Conservation (phyloP, 495 filamentous ascomycete genomes). For the Penicillium coffeae region DNA sequence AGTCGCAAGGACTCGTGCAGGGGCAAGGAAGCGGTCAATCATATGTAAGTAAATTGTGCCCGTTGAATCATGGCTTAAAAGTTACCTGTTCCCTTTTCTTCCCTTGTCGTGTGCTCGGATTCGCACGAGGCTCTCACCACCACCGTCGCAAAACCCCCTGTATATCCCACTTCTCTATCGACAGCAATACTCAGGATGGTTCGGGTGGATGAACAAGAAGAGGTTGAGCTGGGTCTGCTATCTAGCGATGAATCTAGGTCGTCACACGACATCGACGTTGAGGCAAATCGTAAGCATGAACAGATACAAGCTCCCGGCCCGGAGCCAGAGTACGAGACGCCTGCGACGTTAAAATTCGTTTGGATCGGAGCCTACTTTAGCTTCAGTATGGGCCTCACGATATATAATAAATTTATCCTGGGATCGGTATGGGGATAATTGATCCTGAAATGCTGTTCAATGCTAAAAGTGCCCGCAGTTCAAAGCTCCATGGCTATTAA, state of each 20-base stretch:
- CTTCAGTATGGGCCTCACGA: constrained; percentile 15
- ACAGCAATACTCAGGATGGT: constrained; percentile 3
- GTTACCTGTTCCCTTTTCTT: too few species aligned
- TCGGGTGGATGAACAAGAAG: constrained; percentile 5
- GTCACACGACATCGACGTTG: constrained; percentile 3
- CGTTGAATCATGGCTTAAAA: too few species aligned
- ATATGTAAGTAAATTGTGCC: too few species aligned
- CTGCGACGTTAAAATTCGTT: constrained; percentile 13
- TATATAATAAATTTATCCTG: constrained; percentile 17
- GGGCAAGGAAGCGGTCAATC: not conserved
- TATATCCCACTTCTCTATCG: not conserved
- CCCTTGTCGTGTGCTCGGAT: not conserved
- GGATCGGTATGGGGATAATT: constrained; percentile 8
- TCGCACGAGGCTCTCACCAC: not conserved
- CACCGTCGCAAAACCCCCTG: too few species aligned
- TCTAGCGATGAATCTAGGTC: constrained; percentile 6
- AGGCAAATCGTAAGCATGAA: constrained; percentile 10
- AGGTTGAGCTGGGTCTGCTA: constrained; percentile 14
- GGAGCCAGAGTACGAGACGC: constrained; percentile 14
- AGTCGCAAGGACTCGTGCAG: too few species aligned
- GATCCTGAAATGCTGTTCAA: not conserved
- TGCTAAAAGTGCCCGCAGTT: constrained; percentile 4
- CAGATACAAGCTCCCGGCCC: not conserved
- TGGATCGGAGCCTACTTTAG: constrained; percentile 15
- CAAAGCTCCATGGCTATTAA: constrained; percentile 16